Evolutionary conservation across 345 rosid species (phyloP), one percentile per base, ranked within the genome.

Genomic region (Gynandropsis gynandra): DNA sequence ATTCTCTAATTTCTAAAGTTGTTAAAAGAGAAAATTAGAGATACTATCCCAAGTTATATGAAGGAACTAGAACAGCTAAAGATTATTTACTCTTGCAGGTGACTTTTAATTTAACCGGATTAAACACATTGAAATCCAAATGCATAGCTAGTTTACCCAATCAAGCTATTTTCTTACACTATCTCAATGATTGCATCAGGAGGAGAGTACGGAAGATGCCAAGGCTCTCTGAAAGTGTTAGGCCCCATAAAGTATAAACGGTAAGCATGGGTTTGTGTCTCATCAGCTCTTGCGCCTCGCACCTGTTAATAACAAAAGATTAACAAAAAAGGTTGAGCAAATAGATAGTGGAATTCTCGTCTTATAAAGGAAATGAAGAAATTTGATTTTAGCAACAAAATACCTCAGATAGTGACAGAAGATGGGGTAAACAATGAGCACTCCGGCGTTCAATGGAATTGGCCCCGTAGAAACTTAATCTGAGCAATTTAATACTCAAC

Each of bases 201-300:
- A 52, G 86, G 96, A 57, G 93, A 82, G 58, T 87, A 87, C 37
- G 96, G 98, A 69, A 92, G 93, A 73, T 87, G 89, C 98, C 98
- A 90, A 16, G 95, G 98, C 56, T 90, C 98, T 74, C 96, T 81
- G 60, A 90, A 87, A 59, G 89, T 83, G 67, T 87, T 87, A 44
- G 96, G 98, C 65, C 97, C 97, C 94, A 83, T 81, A 68, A 85
- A 89, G 66, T 84, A 92, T 92, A 92, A 76, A 66, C 96, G 76
- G 74, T 87, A 77, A 15, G 82, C 96, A 56, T 92, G 98, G 73
- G 82, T 85, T 70, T 92, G 96, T 19, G 84, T 84, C 69, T 92
- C 98, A 54, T 92, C 98, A 32, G 82, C 87, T 63, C 89, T 80
- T 56, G 89, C 73, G 48, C 96, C 96, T 48, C 83, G 82, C 40